These are phyloP conservation scores for Glaciozyma antarctica DNA, from an alignment of 768 basidiomycete species.

Conservation along the genomic window DNA sequence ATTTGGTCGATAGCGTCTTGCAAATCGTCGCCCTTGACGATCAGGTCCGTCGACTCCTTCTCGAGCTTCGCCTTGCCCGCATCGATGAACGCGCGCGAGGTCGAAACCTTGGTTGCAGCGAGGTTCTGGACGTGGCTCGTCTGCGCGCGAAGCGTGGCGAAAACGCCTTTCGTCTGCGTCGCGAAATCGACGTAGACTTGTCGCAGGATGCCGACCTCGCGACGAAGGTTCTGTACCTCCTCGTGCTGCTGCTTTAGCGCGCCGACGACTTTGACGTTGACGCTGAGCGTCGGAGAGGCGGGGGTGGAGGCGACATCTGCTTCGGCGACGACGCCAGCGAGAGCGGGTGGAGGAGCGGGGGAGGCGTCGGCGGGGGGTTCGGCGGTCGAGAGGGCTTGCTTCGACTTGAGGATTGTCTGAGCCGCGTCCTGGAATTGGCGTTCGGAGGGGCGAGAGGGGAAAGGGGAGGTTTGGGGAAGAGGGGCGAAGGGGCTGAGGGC, in stretches of 20 bases:
- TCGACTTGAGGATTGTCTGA: conserved; percentile 22
- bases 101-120: conserved; percentile 69
- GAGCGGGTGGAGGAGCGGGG: neutral
- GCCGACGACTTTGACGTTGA: conserved; percentile 12
- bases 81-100: conserved; percentile 77
- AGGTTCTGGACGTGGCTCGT: conserved; percentile 81
- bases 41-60: conserved; percentile 69
- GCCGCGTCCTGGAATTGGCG: conserved; percentile 32
- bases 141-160: conserved; percentile 66
- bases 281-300: conserved; percentile 32
- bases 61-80: conserved; percentile 90
- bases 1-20: conserved; percentile 81
- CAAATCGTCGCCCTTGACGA: conserved; percentile 87
- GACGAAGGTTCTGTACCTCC: conserved; percentile 84
- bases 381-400: neutral
- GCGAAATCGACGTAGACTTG: conserved; percentile 92
- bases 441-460: conserved; percentile 30
- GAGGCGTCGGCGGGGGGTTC: neutral
- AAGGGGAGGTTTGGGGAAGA: conserved; percentile 47
- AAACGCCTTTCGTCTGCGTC: conserved; percentile 76
- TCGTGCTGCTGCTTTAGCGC: conserved; percentile 79
- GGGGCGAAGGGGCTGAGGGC: conserved; percentile 35
- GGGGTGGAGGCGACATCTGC: conserved; percentile 52
- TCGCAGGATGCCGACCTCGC: conserved; percentile 85
- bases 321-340: conserved; percentile 45